Evolutionary conservation across 208 protist genomes (phyloP), one percentile per base, ranked within the genome.

Genomic region (Acanthamoeba healyi): DNA sequence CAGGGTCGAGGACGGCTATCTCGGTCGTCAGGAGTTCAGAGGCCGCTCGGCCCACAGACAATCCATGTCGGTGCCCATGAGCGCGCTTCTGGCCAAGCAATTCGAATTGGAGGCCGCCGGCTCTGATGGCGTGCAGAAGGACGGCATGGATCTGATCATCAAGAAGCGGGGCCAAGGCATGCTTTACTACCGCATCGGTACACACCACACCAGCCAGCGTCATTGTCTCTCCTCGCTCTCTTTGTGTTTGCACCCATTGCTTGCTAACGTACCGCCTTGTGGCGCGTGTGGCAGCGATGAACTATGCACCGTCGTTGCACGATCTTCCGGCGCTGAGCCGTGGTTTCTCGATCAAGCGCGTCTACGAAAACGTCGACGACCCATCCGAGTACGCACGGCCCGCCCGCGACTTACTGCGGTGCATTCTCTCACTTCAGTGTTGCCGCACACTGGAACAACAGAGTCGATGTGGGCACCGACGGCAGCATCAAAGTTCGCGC

Each of bases 361-460:
- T 49, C 84, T 91, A 72, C 56, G 84, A 91, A 32, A 49, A 22
- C 38, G 84, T 91, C 42, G 84, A 91, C 36, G 84, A 91, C 19
- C 36, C 84, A 10, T 91, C 84, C 0, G 84, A 65, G 84, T 91
- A 70, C 36, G 46, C 14, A 34, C 29, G 4, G 34, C 15, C 1
- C 34, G n/a, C 34, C 14, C 17, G n/a, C 65, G n/a, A 42, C 2
- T 0, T 32, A 44, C 2, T 26, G 0, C 1, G 32, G 10, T 22
- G 65, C 22, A 32, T 34, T 44, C 4, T 24, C 15, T 51, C n/a
- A 0, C 7, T 42, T 10, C 42, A 42, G 46, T n/a, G 54, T 61
- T 10, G 22, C 17, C 40, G 34, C 49, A 54, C 49, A 26, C 10
- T n/a, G n/a, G n/a, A n/a, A n/a, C n/a, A 4, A 86, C 46, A 70